phyloP scores from a whole-genome alignment of 306 rosid genomes.

The Geum urbanum region DNA sequence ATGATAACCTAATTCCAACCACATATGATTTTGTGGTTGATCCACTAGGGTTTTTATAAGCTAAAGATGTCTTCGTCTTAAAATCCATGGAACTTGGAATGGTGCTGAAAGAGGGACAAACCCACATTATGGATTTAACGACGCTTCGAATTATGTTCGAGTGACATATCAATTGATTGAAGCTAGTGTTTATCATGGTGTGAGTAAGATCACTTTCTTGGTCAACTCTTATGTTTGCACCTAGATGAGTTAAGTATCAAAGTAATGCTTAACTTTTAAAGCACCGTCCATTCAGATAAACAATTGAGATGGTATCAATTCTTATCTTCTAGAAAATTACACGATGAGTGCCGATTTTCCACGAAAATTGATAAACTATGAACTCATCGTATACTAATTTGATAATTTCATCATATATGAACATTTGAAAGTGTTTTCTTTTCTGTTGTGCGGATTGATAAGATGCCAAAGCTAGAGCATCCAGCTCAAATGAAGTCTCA shows the following conservation, averaged over 20 bases:
- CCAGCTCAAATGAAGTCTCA: too few relatives aligned
- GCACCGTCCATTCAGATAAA: too few relatives aligned
- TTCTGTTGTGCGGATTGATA: too few relatives aligned
- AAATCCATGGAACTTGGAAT: conserved; percentile 6
- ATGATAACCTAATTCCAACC: not conserved
- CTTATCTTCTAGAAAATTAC: too few relatives aligned
- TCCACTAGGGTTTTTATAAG: not conserved
- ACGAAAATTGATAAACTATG: too few relatives aligned
- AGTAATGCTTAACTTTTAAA: not conserved
- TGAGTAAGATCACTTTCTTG: conserved; percentile 11
- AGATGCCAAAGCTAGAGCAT: too few relatives aligned
- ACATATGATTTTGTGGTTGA: not conserved
- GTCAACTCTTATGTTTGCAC: conserved; percentile 11
- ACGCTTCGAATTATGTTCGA: not conserved
- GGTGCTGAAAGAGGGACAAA: not conserved
- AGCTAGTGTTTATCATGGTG: conserved; percentile 2
- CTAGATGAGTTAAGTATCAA: not conserved
- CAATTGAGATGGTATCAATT: too few relatives aligned
- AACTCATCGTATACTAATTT: too few relatives aligned
- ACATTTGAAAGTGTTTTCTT: too few relatives aligned
- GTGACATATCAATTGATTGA: conserved; percentile 4
- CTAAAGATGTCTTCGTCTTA: not conserved
- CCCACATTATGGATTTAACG: not conserved
- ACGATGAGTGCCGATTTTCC: too few relatives aligned
- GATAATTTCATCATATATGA: too few relatives aligned